phyloP scores from a whole-genome alignment of 257 asterid species.

The Jaltomata sinuosa region DNA sequence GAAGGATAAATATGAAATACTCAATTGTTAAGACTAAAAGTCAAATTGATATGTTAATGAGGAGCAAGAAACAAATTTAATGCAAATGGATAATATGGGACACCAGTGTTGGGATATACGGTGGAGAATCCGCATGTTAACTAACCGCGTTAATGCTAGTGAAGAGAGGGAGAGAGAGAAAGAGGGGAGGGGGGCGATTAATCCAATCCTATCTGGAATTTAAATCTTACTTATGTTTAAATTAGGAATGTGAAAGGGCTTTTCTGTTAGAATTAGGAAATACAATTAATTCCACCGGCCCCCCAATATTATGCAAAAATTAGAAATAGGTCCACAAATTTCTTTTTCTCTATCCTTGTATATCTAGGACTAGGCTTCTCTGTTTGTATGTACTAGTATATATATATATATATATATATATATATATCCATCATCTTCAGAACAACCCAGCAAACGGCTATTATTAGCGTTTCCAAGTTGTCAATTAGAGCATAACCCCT shows the following conservation, averaged over 20 bases:
- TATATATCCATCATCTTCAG: not conserved
- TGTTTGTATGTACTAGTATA: not conserved
- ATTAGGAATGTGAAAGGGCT: not conserved
- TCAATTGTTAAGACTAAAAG: not conserved
- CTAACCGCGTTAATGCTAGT: not conserved
- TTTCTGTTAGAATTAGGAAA: not conserved
- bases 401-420: not conserved
- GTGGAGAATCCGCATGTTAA: not conserved
- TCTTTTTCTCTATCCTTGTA: not conserved
- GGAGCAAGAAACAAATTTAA: not conserved
- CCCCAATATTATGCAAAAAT: not conserved
- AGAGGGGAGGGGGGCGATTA: too few relatives aligned
- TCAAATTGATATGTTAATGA: not conserved
- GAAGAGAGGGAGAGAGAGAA: not conserved
- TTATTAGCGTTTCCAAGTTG: not conserved
- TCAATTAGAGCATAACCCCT: not conserved
- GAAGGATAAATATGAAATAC: not conserved
- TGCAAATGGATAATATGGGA: not conserved
- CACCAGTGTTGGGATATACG: not conserved
- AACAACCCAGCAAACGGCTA: not conserved
- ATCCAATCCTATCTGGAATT: not conserved
- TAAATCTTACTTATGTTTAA: not conserved
- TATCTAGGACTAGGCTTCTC: not conserved
- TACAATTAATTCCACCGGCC: not conserved
- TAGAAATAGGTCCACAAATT: not conserved